phyloP scores from a whole-genome alignment of 306 rosid genomes.

The Casuarina glauca region DNA sequence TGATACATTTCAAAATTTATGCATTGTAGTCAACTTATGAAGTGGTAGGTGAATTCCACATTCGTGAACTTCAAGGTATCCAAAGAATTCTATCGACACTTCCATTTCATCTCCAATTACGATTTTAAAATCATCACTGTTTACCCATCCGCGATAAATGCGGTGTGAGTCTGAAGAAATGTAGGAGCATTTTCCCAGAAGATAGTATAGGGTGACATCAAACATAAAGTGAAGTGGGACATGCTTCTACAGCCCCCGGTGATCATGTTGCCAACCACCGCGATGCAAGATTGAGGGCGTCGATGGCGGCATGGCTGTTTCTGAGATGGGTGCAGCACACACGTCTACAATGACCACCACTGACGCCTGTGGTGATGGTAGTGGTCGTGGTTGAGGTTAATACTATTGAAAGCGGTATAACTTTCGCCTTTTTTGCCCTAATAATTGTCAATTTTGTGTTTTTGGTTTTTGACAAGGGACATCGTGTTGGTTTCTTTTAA shows the following conservation, averaged over 20 bases:
- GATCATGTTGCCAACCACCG: slow-evolving; percentile 24
- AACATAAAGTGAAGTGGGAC: no score
- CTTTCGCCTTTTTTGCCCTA: neutral
- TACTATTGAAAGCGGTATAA: neutral
- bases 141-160: no score
- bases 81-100: no score
- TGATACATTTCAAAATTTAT: no score
- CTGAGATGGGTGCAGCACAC: slow-evolving; percentile 27
- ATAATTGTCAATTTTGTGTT: neutral
- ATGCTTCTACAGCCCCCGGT: slow-evolving; percentile 20
- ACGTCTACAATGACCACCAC: slow-evolving; percentile 22
- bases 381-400: slow-evolving; percentile 24
- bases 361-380: slow-evolving; percentile 31
- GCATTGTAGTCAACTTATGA: no score
- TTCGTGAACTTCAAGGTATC: no score
- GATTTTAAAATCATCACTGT: no score
- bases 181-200: no score
- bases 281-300: slow-evolving; percentile 13
- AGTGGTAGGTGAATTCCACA: no score
- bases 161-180: no score
- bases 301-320: slow-evolving; percentile 36
- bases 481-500: neutral
- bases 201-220: no score
- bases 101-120: no score
- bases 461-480: neutral